Evolutionary conservation across 768 basidiomycete genomes (phyloP).

Genomic region (Imleria badia): DNA sequence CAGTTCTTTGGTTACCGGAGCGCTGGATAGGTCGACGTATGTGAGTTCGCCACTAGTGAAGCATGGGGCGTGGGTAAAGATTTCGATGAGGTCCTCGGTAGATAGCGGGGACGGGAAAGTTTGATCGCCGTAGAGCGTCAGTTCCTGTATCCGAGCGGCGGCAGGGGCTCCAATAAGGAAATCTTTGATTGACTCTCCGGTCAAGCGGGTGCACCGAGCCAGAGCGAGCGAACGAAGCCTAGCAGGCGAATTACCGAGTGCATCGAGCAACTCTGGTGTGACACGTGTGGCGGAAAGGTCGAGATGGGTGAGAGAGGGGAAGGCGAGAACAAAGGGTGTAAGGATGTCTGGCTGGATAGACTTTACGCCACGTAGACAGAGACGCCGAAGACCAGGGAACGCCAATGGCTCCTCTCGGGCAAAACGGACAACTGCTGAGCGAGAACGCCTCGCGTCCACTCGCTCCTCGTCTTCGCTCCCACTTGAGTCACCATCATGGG

Average conservation of each 20-base stretch:
- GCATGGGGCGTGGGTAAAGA: conserved; percentile 75
- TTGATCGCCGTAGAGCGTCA: conserved; percentile 87
- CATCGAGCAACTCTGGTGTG: conserved; percentile 68
- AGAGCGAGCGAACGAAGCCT: conserved; percentile 78
- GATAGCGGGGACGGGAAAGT: conserved; percentile 77
- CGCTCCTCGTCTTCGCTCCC: conserved; percentile 42
- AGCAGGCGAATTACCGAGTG: conserved; percentile 66
- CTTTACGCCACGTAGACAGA: conserved; percentile 81
- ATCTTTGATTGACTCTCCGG: conserved; percentile 70
- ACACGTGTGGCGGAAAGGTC: conserved; percentile 90
- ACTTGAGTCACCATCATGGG: conserved; percentile 41
- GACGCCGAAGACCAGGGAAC: conserved; percentile 72
- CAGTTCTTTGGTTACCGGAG: conserved; percentile 63
- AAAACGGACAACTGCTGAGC: conserved; percentile 34
- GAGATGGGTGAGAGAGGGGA: conserved; percentile 85
- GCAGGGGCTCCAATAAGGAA: conserved; percentile 72
- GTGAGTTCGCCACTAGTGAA: conserved; percentile 71
- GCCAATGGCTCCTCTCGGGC: conserved; percentile 49
- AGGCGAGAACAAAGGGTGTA: conserved; percentile 72
- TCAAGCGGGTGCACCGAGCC: conserved; percentile 82
- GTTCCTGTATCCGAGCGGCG: conserved; percentile 61
- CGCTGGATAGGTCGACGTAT: conserved; percentile 89
- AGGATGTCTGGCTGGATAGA: conserved; percentile 70
- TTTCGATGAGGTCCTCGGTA: conserved; percentile 59
- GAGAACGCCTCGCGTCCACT: conserved; percentile 33